Percentiles rank a stretch among this genome's conserved stretches.
phyloP scores from a whole-genome alignment of 2,329 filamentous ascomycete genomes.

The Alternaria gansuensis region DNA sequence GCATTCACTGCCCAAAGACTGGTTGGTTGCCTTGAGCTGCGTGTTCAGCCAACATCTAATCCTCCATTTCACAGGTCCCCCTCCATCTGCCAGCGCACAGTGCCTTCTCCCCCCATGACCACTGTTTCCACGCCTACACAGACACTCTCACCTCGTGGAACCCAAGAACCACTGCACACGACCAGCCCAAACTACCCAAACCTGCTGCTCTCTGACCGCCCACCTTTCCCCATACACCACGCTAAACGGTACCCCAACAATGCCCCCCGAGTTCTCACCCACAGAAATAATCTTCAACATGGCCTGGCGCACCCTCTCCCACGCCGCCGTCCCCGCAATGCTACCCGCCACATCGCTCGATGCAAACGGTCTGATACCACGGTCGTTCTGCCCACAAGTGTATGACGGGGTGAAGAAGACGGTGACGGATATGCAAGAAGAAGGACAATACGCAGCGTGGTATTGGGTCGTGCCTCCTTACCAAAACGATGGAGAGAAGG shows the following conservation, averaged over 20 bases:
- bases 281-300: not conserved
- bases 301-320: conserved; percentile 1
- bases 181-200: not conserved
- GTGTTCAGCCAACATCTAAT: not conserved
- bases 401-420: not conserved
- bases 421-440: not conserved
- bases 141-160: not conserved
- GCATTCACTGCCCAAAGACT: not conserved
- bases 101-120: not conserved
- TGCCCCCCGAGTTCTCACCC: not conserved
- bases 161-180: not conserved
- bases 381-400: not conserved
- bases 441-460: conserved; percentile 2
- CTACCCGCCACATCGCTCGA: not conserved
- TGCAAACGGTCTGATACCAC: not conserved
- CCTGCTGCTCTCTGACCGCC: not conserved
- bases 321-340: conserved; percentile 2
- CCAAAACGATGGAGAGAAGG: not conserved
- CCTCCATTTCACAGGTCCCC: not conserved
- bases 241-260: not conserved
- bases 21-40: not conserved
- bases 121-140: not conserved
- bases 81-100: not conserved
- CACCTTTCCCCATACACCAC: too few species aligned
- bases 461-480: not conserved